phyloP scores from a whole-genome alignment of 140 eudicot species.

The Cichorium intybus region DNA sequence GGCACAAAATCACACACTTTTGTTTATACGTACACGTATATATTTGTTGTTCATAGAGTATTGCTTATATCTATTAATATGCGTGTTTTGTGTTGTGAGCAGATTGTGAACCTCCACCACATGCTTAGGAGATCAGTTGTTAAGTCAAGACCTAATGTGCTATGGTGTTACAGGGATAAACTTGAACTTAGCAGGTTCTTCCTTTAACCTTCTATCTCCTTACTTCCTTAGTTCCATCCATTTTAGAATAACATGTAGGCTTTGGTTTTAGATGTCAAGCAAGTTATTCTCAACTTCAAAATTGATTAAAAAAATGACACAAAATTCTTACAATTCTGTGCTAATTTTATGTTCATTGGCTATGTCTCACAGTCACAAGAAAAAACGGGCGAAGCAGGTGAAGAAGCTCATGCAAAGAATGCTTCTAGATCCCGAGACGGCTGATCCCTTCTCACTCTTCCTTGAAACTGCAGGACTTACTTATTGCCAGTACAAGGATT shows the following conservation, averaged over 20 bases:
- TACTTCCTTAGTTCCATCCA: not conserved
- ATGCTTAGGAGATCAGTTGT: conserved; percentile 65
- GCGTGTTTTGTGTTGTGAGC: conserved; percentile 22
- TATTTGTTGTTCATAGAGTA: not conserved
- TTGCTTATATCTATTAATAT: not conserved
- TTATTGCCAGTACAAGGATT: conserved; percentile 81
- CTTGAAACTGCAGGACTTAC: conserved; percentile 68
- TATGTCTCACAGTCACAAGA: conserved; percentile 61
- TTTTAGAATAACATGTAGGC: not conserved
- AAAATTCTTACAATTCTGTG: not conserved
- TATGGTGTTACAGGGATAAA: conserved; percentile 91
- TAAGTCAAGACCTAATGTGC: conserved; percentile 62
- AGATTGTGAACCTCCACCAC: conserved; percentile 83
- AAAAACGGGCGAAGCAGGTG: conserved; percentile 70
- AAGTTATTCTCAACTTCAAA: not conserved
- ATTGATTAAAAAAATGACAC: not conserved
- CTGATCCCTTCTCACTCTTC: conserved; percentile 72
- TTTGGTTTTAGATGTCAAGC: not conserved
- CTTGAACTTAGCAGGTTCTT: conserved; percentile 85
- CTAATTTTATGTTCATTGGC: conserved; percentile 14
- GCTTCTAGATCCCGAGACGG: conserved; percentile 68
- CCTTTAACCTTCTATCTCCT: not conserved
- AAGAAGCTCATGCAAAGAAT: conserved; percentile 71
- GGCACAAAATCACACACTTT: not conserved
- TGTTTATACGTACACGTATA: not conserved